Base-by-base conservation (phyloP, 164 flowering plant species). In the Macadamia tetraphylla region DNA sequence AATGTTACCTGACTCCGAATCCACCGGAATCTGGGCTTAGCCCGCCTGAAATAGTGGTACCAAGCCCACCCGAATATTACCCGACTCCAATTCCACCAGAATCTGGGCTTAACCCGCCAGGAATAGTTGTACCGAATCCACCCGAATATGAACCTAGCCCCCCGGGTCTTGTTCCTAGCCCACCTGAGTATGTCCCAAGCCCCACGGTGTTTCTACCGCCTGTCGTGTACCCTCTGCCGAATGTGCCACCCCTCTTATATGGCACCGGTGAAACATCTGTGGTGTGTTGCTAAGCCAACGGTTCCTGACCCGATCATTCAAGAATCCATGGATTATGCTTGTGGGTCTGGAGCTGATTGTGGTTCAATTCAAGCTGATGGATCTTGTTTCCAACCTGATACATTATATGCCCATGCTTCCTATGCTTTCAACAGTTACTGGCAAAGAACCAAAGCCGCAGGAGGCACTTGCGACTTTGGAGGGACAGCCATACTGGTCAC, bases 281-380 rank as follows among this genome's bases (percentile, higher is more conserved):
- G 98, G 98, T 94, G 98, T 18, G 96, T 94, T n/a, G 94, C 96
- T 0, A 94, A 90, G 79, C 92, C 96, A 0, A 43, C 98, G 0
- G 98, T 94, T 70, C 98, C 98, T 0, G 96, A 90, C 43, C 94
- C 97, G 3, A 87, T 94, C 69, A 81, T 91, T 17, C 83, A 86
- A 74, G 94, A 87, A 67, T 97, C 97, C 0, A 90, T 94, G 98
- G 80, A 91, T 79, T 94, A 90, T 69, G 98, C 96, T 9, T 94
- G 98, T 69, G 93, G 85, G 43, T 86, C 92, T 0, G 98, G 97
- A 13, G 96, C 97, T 0, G 95, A 94, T 56, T 94, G 98, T 55
- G 67, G 56, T 9, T 75, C 91, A 0, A 89, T 94, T 59, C 86
- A 75, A 75, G 86, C 93, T 17, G 63, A 58, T 48, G 97, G 96